Evolutionary conservation across 345 rosid genomes (phyloP).

Genomic region (Physaria fendleri): DNA sequence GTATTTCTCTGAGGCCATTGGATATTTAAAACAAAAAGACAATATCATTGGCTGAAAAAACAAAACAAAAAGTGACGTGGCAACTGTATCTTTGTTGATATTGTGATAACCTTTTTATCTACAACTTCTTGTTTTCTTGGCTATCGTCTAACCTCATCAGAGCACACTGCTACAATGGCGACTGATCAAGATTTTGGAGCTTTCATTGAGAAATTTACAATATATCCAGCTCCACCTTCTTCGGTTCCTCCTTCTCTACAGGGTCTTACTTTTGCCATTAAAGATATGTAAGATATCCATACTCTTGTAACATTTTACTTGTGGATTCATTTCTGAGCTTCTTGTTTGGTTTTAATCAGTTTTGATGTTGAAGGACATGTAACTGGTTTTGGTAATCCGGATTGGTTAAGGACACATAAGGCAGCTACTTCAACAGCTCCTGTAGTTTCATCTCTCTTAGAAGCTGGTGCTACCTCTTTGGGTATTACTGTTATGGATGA

Average conservation of each 20-base stretch:
- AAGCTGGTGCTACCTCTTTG: conserved; percentile 60
- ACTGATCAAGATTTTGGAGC: conserved; percentile 56
- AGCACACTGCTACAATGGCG: conserved; percentile 36
- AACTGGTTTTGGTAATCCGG: conserved; percentile 90
- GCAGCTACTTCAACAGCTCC: conserved; percentile 70
- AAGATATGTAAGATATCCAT: conserved; percentile 58
- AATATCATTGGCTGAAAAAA: background rate
- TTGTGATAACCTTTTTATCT: conserved; percentile 10
- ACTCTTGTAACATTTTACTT: background rate
- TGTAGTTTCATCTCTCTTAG: conserved; percentile 52
- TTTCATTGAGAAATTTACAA: conserved; percentile 64
- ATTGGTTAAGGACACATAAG: conserved; percentile 79
- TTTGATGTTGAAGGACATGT: conserved; percentile 77
- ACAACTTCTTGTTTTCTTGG: conserved; percentile 24
- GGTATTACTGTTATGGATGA: conserved; percentile 89
- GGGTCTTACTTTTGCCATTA: conserved; percentile 71
- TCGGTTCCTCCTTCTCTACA: conserved; percentile 40
- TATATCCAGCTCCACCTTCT: conserved; percentile 43
- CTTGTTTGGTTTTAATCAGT: conserved; percentile 33
- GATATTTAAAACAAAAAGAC: background rate
- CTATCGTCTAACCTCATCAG: conserved; percentile 4
- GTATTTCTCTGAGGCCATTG: background rate
- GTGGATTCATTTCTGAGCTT: background rate
- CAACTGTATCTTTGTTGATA: background rate
- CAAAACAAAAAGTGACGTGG: conserved; percentile 8